Evolutionary conservation across 768 basidiomycete species (phyloP), one percentile per base, ranked within the genome.

Genomic region (Lanmaoa pseudosensibilis): DNA sequence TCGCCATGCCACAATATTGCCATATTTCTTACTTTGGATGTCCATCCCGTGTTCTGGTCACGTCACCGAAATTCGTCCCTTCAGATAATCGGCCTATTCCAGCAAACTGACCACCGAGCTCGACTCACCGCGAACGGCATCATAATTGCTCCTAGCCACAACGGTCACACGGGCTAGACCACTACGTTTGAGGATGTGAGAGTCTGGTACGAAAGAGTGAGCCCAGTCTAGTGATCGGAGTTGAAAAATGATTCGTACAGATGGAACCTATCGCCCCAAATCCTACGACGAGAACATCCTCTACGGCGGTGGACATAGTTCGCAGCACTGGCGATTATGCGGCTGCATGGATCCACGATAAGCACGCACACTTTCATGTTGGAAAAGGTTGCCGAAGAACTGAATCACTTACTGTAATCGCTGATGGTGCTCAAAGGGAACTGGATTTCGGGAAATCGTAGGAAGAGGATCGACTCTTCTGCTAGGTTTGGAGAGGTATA

Each of bases 131-230:
- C 77, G 74, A 13, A 84, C 77, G 2, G 75, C 70, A 13, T 83
- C 78, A 65, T 82, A 87, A 56, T 90, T 88, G 49, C 88, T 83
- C 53, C 90, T 72, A 2, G 89, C 90, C 2, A 92, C 86, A 18
- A 77, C 85, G 1, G 90, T 91, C 10, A 92, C 83, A 25, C 81
- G 77, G 1, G 80, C 86, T 32, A 79, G 73, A 12, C 83, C 81
- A 61, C 84, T 82, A 56, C 80, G 73, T 57, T 83, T 75, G 21
- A 87, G 72, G 51, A 86, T 76, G 49, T 80, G 74, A 1, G 84
- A 78, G 63, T 85, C 85, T 87, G 30, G 3, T 4, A 51, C 1
- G n/a, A 39, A 52, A 27, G 19, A 18, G 23, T 49, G 30, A 59
- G 56, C 18, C 36, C 36, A 15, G 12, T n/a, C n/a, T n/a, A 8